Conservation (phyloP, 2,329 filamentous ascomycete genomes). For the Xylaria sp. region DNA sequence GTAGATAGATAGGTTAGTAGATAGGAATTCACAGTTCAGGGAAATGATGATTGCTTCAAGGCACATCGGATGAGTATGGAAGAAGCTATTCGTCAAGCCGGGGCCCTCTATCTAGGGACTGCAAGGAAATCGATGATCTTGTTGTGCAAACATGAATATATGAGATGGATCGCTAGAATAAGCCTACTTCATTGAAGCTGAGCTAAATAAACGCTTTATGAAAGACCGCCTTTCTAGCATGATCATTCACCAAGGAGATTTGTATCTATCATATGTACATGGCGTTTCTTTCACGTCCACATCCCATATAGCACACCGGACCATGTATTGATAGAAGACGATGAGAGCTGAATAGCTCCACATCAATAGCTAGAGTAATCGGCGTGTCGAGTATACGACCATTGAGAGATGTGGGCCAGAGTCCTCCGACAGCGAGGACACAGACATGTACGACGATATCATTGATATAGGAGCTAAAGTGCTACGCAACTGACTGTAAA, state of each 20-base stretch:
- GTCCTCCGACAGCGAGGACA: no score
- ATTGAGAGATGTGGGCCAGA: neutral
- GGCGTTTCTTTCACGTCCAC: neutral
- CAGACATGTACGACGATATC: no score
- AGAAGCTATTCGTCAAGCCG: neutral
- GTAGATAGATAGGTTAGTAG: neutral
- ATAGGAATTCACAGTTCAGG: neutral
- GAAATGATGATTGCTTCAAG: neutral
- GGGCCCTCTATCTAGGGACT: no score
- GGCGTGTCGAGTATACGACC: neutral
- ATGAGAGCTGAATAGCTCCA: neutral
- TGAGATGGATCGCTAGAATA: neutral
- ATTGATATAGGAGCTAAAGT: no score
- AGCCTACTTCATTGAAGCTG: no score
- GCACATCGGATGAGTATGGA: no score
- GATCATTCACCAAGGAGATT: neutral
- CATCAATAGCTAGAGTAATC: neutral
- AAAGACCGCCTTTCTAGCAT: neutral
- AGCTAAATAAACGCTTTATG: no score
- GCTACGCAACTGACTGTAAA: no score
- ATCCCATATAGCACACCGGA: neutral
- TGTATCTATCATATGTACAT: neutral
- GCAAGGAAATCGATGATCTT: no score
- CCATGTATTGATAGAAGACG: neutral
- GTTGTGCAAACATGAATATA: neutral